A percentile compares a stretch with the other conserved stretches of the same genome.
phyloP scores from a whole-genome alignment of 2,329 filamentous ascomycete species.

The Apiospora marii region DNA sequence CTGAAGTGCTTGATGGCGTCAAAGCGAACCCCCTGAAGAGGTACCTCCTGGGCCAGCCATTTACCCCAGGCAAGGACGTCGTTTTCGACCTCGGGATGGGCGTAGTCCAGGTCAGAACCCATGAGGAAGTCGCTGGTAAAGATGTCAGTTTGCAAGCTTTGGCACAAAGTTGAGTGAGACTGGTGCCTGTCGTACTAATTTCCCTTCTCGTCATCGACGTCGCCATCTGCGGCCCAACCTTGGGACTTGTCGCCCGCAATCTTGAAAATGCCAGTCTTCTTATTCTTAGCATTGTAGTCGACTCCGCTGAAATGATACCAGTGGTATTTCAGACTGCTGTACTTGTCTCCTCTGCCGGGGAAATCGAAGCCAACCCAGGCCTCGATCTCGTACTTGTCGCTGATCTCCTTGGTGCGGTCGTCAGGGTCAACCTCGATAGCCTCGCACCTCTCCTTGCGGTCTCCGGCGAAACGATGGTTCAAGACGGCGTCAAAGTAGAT shows the following conservation, averaged over 20 bases:
- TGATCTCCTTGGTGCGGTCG: conserved; percentile 54
- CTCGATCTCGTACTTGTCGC: conserved; percentile 67
- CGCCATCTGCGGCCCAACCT: conserved; percentile 64
- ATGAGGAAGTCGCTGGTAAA: conserved; percentile 41
- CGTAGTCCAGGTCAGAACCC: conserved; percentile 45
- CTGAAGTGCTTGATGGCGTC: conserved; percentile 47
- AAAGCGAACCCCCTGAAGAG: conserved; percentile 43
- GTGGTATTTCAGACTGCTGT: conserved; percentile 69
- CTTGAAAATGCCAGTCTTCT: conserved; percentile 69
- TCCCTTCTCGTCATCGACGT: conserved; percentile 68
- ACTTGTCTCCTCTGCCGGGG: conserved; percentile 63
- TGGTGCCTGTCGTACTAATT: conserved; percentile 19
- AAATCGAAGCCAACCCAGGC: conserved; percentile 75
- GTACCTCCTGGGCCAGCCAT: conserved; percentile 41
- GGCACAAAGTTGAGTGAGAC: not conserved
- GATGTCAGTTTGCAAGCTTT: conserved; percentile 28
- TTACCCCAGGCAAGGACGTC: conserved; percentile 41
- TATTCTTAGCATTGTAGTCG: conserved; percentile 65
- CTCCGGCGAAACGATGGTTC: conserved; percentile 76
- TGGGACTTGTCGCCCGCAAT: conserved; percentile 73
- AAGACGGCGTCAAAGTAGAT: conserved; percentile 75
- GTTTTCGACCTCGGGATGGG: conserved; percentile 39
- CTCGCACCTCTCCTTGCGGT: conserved; percentile 64
- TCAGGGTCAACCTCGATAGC: conserved; percentile 66
- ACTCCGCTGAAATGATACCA: conserved; percentile 73